These are phyloP conservation scores for Suillus placidus DNA, from an alignment of 768 basidiomycete genomes.

Conservation along the genomic window DNA sequence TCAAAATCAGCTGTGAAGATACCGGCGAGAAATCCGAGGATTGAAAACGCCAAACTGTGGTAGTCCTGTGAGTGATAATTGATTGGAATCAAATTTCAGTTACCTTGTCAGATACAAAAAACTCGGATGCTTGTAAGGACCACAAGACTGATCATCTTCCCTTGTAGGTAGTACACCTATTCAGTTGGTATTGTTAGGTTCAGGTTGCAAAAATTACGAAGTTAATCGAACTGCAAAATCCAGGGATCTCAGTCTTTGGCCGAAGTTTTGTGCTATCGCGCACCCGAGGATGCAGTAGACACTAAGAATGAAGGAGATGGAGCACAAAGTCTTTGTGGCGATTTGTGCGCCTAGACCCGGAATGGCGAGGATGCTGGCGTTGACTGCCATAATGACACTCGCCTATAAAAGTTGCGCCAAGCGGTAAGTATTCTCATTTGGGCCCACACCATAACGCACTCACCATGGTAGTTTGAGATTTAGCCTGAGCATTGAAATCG, in stretches of 20 bases:
- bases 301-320: neutral
- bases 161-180: neutral
- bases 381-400: slow-evolving; percentile 3
- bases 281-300: neutral
- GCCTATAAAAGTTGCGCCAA: neutral
- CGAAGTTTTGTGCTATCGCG: neutral
- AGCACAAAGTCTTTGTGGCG: neutral
- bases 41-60: neutral
- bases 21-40: neutral
- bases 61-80: neutral
- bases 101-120: neutral
- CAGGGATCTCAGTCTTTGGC: neutral
- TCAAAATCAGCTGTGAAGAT: neutral
- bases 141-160: neutral
- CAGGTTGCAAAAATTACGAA: neutral
- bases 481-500: neutral
- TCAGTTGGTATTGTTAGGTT: neutral
- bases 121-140: neutral
- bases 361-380: neutral
- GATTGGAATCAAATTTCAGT: neutral
- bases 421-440: neutral
- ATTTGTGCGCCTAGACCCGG: neutral
- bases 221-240: neutral
- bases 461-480: neutral
- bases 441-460: neutral